Conservation (phyloP, 2,329 filamentous ascomycete species). For the Clonostachys sp. region DNA sequence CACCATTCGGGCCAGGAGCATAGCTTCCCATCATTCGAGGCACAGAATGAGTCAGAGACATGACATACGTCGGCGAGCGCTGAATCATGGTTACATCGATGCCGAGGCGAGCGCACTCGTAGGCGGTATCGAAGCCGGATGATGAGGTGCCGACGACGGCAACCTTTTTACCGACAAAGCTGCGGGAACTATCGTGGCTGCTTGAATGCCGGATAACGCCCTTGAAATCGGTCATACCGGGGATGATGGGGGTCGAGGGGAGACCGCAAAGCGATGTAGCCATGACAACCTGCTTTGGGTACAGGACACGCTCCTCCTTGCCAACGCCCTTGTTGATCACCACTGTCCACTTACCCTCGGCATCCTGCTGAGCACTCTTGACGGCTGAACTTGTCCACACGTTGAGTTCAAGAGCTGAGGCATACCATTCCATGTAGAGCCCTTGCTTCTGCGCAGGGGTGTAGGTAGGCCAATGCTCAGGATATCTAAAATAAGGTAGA, state of each 20-base stretch:
- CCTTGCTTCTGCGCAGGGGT: constrained; percentile 69
- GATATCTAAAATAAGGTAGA: constrained; percentile 62
- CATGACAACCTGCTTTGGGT: constrained; percentile 60
- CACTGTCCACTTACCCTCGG: constrained; percentile 46
- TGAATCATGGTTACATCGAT: constrained; percentile 67
- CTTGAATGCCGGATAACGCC: constrained; percentile 61
- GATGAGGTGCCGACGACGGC: constrained; percentile 66
- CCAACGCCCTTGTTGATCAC: constrained; percentile 21
- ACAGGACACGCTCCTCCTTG: constrained; percentile 31
- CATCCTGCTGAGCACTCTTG: constrained; percentile 14
- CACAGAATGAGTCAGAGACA: constrained; percentile 19
- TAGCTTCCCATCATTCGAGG: constrained; percentile 17
- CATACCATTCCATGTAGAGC: constrained; percentile 65
- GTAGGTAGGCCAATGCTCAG: constrained; percentile 64
- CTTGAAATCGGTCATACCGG: constrained; percentile 51
- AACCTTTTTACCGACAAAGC: constrained; percentile 50
- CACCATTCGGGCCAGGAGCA: constrained; percentile 18
- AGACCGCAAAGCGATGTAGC: constrained; percentile 66
- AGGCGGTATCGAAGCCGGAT: constrained; percentile 64
- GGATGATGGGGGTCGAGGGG: constrained; percentile 54
- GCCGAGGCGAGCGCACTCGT: constrained; percentile 63
- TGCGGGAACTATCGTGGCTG: constrained; percentile 48
- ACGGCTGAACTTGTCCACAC: constrained; percentile 45
- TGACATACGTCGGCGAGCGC: constrained; percentile 32
- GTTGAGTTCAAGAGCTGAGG: constrained; percentile 59